Evolutionary conservation across 495 filamentous ascomycete species (phyloP), one percentile per base, ranked within the genome.

Genomic region (Corynascus novoguineensis): DNA sequence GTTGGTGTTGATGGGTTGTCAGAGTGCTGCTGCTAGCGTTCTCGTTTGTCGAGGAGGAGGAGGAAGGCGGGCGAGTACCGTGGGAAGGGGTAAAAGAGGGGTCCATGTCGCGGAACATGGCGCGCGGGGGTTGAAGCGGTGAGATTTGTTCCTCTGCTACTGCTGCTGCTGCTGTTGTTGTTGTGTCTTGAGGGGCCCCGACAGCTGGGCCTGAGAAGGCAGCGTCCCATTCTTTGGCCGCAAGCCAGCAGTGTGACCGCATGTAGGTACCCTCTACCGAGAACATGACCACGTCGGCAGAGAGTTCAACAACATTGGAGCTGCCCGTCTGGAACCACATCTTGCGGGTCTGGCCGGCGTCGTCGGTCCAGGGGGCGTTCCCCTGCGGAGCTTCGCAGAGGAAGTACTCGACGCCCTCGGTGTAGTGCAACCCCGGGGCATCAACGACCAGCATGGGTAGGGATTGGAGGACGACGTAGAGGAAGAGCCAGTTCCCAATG

Each of bases 341-440:
- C 65, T 83, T 82, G 60, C 81, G 81, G 28, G 78, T 70, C 21
- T 79, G 78, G 55, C 82, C 82, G 57, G 76, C 79, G 46, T 90
- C 86, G 51, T 88, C 83, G 46, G 86, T 84, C 95, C 93, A 98
- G 3, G 93, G 92, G 2, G 85, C 78, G 58, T 85, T 85, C 21
- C 88, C 87, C 61, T 87, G 85, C 0, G 92, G 86, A 10, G 89
- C 86, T 67, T 96, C 83, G 71, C 92, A 97, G n/a, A 97, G 81
- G 76, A 97, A 97, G 73, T 97, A 96, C 69, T 97, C 95, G 11
- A 95, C 90, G 4, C 84, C 86, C 28, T 96, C 83, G 0, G 81
- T 87, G 60, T 79, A 92, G 55, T 80, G 79, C 38, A 96, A 71
- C 11, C 83, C 87, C 2, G 88, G 88, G 4, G 89, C 91, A 72